These are phyloP conservation scores for Microdochium trichocladiopsis DNA, from an alignment of 2,329 filamentous ascomycete species.

Conservation along the genomic window DNA sequence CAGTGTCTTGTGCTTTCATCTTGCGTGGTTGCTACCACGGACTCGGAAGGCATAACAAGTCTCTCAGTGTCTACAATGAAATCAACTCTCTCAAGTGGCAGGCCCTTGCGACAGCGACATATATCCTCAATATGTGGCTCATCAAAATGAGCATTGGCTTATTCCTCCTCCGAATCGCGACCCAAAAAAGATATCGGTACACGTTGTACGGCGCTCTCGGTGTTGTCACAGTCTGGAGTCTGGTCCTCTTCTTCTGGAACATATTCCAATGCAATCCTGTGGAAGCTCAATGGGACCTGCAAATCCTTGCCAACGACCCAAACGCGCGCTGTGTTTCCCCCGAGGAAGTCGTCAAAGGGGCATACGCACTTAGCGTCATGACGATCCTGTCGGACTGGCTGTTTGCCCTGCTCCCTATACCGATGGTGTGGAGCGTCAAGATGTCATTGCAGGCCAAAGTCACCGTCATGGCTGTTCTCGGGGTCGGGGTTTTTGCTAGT, in stretches of 20 bases:
- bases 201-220: slow-evolving; percentile 37
- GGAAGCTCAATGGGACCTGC: slow-evolving; percentile 45
- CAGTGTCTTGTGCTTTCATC: slow-evolving; percentile 37
- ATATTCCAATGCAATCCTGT: slow-evolving; percentile 44
- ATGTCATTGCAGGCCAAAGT: slow-evolving; percentile 44
- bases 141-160: slow-evolving; percentile 49
- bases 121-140: slow-evolving; percentile 47
- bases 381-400: slow-evolving; percentile 47
- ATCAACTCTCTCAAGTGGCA: slow-evolving; percentile 46
- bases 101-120: slow-evolving; percentile 41
- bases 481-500: slow-evolving; percentile 46
- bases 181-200: slow-evolving; percentile 37
- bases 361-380: slow-evolving; percentile 45
- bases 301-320: slow-evolving; percentile 25
- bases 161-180: slow-evolving; percentile 41
- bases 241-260: slow-evolving; percentile 44
- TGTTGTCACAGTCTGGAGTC: slow-evolving; percentile 37
- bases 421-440: slow-evolving; percentile 47
- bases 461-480: slow-evolving; percentile 42
- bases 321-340: slow-evolving; percentile 33
- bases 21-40: slow-evolving; percentile 33
- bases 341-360: slow-evolving; percentile 36
- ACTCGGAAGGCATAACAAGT: slow-evolving; percentile 38
- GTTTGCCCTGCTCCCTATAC: slow-evolving; percentile 45
- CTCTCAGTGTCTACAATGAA: slow-evolving; percentile 29